A percentile compares a stretch with the other conserved stretches of the same genome.
These are phyloP conservation scores for Ogataea thermomethanolica DNA, from an alignment of 805 yeast genomes.

Conservation along the genomic window DNA sequence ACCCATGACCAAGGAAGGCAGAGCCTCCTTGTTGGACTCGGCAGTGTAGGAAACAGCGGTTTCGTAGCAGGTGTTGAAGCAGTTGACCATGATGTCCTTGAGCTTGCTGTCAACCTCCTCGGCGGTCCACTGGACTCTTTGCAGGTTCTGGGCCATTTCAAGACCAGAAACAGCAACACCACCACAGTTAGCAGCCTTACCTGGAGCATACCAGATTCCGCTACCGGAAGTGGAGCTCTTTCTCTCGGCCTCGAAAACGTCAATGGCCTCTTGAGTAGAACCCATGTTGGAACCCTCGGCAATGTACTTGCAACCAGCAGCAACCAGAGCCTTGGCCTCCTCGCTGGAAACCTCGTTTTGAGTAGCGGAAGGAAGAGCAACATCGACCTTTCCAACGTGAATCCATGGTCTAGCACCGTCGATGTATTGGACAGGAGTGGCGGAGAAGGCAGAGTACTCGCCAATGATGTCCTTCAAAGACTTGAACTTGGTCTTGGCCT, in stretches of 20 bases:
- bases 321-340: slow-evolving; percentile 92
- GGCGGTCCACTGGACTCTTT: slow-evolving; percentile 83
- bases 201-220: slow-evolving; percentile 97
- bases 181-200: slow-evolving; percentile 99
- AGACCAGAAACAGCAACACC: slow-evolving; percentile 99
- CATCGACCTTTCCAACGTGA: slow-evolving; percentile 85
- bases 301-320: slow-evolving; percentile 85
- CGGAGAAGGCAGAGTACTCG: slow-evolving; percentile 55
- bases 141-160: slow-evolving; percentile 99
- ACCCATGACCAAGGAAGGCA: slow-evolving; percentile 97
- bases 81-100: slow-evolving; percentile 87
- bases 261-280: slow-evolving; percentile 95
- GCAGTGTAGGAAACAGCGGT: slow-evolving; percentile 80
- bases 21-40: slow-evolving; percentile 57
- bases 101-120: slow-evolving; percentile 92
- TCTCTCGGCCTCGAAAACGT: slow-evolving; percentile 86
- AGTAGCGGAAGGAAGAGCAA: slow-evolving; percentile 97
- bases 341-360: slow-evolving; percentile 97
- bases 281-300: slow-evolving; percentile 99
- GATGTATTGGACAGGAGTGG: slow-evolving; percentile 66
- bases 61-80: slow-evolving; percentile 89
- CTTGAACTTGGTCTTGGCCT: slow-evolving; percentile 76
- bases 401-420: slow-evolving; percentile 97
- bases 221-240: slow-evolving; percentile 37
- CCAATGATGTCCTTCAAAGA: slow-evolving; percentile 65